Evolutionary conservation across 768 basidiomycete genomes (phyloP).

Genomic region (Psilocybe sp.): DNA sequence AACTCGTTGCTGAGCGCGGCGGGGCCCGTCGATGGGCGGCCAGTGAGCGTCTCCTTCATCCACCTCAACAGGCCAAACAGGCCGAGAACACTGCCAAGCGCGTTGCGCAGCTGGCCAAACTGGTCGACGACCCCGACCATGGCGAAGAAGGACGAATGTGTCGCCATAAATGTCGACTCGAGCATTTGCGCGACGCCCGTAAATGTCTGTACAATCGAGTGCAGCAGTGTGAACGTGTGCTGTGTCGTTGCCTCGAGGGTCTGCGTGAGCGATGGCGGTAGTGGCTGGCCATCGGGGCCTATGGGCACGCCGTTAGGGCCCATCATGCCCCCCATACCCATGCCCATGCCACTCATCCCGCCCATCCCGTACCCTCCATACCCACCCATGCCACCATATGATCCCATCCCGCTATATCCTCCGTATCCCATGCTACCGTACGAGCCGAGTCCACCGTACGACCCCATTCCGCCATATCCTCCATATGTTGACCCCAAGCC

Average conservation of each 20-base stretch:
- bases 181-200: slow-evolving; percentile 95
- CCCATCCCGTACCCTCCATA: slow-evolving; percentile 30
- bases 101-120: slow-evolving; percentile 86
- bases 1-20: slow-evolving; percentile 58
- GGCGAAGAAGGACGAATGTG: slow-evolving; percentile 91
- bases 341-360: slow-evolving; percentile 30
- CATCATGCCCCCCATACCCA: slow-evolving; percentile 31
- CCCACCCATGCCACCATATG: slow-evolving; percentile 35
- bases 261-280: slow-evolving; percentile 70
- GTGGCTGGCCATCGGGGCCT: slow-evolving; percentile 49
- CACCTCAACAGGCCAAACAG: slow-evolving; percentile 88
- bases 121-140: slow-evolving; percentile 98
- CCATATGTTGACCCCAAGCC: slow-evolving; percentile 13
- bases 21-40: slow-evolving; percentile 22
- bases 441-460: slow-evolving; percentile 17
- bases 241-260: slow-evolving; percentile 88
- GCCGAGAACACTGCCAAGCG: slow-evolving; percentile 90
- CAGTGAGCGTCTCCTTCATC: slow-evolving; percentile 66
- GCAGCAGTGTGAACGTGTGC: slow-evolving; percentile 89
- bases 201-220: slow-evolving; percentile 95
- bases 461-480: slow-evolving; percentile 10
- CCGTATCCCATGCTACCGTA: slow-evolving; percentile 32
- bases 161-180: slow-evolving; percentile 96
- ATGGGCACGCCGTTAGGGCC: slow-evolving; percentile 42
- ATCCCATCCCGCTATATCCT: slow-evolving; percentile 34